phyloP scores from a whole-genome alignment of 768 basidiomycete genomes.

The Pisolithus sp. region DNA sequence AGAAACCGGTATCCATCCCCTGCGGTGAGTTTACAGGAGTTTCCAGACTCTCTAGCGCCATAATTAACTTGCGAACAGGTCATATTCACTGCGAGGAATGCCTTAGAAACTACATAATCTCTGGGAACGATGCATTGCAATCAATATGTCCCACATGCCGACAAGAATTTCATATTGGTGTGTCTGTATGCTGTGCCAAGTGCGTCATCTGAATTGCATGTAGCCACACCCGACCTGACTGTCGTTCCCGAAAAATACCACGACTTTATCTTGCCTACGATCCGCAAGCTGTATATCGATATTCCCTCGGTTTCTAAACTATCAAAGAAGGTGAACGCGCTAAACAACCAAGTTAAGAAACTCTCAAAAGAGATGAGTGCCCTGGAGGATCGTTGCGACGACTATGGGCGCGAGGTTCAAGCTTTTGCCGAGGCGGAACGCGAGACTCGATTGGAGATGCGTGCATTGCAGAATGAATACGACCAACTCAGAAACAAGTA shows the following conservation, averaged over 20 bases:
- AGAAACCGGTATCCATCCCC: slow-evolving; percentile 52
- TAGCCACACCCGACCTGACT: slow-evolving; percentile 43
- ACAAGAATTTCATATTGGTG: slow-evolving; percentile 49
- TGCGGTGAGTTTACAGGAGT: slow-evolving; percentile 43
- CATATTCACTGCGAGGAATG: slow-evolving; percentile 64
- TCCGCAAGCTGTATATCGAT: slow-evolving; percentile 53
- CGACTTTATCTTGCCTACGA: slow-evolving; percentile 49
- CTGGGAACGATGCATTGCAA: slow-evolving; percentile 28
- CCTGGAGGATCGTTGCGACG: slow-evolving; percentile 40
- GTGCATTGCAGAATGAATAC: slow-evolving; percentile 33
- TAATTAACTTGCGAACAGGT: slow-evolving; percentile 31
- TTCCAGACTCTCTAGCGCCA: neutral
- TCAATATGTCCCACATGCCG: slow-evolving; percentile 58
- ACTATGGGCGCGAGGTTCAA: slow-evolving; percentile 29
- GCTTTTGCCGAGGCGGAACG: slow-evolving; percentile 29
- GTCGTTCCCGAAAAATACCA: slow-evolving; percentile 53
- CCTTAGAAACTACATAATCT: slow-evolving; percentile 31
- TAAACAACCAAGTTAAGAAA: slow-evolving; percentile 33
- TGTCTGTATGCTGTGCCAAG: slow-evolving; percentile 6
- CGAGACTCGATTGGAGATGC: slow-evolving; percentile 21
- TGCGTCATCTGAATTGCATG: neutral
- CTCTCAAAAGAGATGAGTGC: slow-evolving; percentile 37
- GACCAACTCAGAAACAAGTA: slow-evolving; percentile 34
- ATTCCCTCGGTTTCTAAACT: slow-evolving; percentile 18
- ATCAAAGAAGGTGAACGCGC: slow-evolving; percentile 29